Percentiles rank a stretch among this genome's conserved stretches.
Conservation (phyloP, 352 stramenopile genomes). For the Pythium coloratum region DNA sequence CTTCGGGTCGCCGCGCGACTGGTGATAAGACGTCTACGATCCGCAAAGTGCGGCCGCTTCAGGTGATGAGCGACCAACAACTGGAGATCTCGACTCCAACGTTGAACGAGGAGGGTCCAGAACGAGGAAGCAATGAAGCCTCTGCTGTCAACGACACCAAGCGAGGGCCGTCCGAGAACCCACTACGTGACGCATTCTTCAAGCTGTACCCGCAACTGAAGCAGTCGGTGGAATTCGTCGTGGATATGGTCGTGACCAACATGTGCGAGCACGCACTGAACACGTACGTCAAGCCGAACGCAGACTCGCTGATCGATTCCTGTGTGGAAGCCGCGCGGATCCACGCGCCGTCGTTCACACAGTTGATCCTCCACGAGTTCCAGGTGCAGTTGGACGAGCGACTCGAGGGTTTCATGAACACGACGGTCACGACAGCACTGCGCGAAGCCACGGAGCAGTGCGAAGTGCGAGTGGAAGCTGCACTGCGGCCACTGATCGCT, state of each 20-base stretch:
- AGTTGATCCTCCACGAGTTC: conserved; percentile 31
- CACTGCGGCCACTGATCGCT: conserved; percentile 37
- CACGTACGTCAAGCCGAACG: conserved; percentile 40
- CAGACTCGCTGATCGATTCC: conserved; percentile 42
- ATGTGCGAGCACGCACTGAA: conserved; percentile 56
- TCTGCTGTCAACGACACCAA: background rate
- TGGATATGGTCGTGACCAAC: conserved; percentile 57
- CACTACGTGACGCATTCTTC: conserved; percentile 53
- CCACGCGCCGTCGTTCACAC: conserved; percentile 32
- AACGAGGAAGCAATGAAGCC: conserved; percentile 16
- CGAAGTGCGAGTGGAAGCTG: conserved; percentile 32
- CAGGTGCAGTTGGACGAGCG: conserved; percentile 32
- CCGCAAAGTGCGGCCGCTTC: conserved; percentile 65
- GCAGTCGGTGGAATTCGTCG: conserved; percentile 60
- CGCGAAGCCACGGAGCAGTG: conserved; percentile 34
- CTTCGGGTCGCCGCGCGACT: conserved; percentile 4
- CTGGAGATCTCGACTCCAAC: conserved; percentile 8
- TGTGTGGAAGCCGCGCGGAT: conserved; percentile 32
- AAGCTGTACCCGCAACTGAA: conserved; percentile 63
- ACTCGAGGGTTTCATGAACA: conserved; percentile 31
- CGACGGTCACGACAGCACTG: conserved; percentile 29
- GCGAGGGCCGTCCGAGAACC: conserved; percentile 15
- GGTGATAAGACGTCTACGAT: conserved; percentile 29
- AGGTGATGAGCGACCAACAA: conserved; percentile 42
- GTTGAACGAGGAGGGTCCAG: conserved; percentile 2